These are phyloP conservation scores for Kluyveromyces wickerhamii DNA, from an alignment of 805 yeast species.

Conservation along the genomic window DNA sequence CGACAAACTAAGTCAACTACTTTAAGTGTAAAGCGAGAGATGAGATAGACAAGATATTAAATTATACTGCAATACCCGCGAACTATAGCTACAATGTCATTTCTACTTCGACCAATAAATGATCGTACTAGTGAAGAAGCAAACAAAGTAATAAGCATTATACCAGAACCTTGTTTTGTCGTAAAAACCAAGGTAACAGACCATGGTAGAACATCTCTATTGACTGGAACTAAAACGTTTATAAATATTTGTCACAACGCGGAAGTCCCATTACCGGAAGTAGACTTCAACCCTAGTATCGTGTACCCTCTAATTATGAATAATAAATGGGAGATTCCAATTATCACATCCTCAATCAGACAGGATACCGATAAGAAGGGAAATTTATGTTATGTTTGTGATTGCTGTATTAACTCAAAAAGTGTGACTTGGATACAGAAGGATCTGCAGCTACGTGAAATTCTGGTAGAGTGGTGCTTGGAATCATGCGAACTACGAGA, in stretches of 20 bases:
- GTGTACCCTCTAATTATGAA: constrained; percentile 59
- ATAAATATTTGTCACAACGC: constrained; percentile 66
- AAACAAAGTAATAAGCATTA: constrained; percentile 20
- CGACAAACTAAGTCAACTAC: too few relatives aligned
- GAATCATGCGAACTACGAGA: constrained; percentile 63
- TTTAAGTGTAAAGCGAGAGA: too few relatives aligned
- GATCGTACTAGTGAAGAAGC: constrained; percentile 4
- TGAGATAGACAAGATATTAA: too few relatives aligned
- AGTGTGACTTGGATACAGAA: constrained; percentile 55
- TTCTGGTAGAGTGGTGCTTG: constrained; percentile 75
- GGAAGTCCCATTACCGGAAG: constrained; percentile 57
- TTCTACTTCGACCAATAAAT: constrained; percentile 12
- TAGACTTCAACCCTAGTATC: constrained; percentile 43
- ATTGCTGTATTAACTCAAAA: constrained; percentile 64
- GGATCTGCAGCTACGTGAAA: constrained; percentile 51
- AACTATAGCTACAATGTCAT: constrained; percentile 13
- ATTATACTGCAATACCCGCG: too few relatives aligned
- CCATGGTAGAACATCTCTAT: not conserved
- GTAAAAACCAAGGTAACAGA: constrained; percentile 49
- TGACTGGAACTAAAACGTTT: constrained; percentile 53
- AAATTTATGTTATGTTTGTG: constrained; percentile 53
- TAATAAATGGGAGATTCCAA: constrained; percentile 81
- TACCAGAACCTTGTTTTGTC: constrained; percentile 67
- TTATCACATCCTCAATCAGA: constrained; percentile 54
- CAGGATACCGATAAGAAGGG: constrained; percentile 65